Evolutionary conservation across 148 eudicot genomes (phyloP).

Genomic region (Rhododendron ferrugineum): DNA sequence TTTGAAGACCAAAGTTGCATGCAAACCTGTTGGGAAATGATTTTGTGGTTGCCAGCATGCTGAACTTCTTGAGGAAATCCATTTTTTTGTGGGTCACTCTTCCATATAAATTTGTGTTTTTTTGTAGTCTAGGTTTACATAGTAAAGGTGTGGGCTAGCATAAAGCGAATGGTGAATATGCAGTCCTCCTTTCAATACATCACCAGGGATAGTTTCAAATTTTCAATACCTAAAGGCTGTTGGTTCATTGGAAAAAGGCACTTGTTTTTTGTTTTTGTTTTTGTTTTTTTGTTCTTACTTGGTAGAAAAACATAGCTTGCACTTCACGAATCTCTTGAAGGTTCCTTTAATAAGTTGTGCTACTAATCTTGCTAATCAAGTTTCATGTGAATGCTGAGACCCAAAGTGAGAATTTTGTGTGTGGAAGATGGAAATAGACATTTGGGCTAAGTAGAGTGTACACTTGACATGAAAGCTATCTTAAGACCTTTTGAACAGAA

Average conservation of each 20-base stretch:
- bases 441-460: neutral
- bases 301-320: neutral
- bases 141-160: neutral
- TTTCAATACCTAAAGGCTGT: neutral
- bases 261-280: neutral
- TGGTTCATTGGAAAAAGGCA: neutral
- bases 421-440: neutral
- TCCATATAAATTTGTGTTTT: neutral
- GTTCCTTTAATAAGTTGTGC: neutral
- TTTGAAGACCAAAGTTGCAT: neutral
- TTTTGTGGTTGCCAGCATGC: neutral
- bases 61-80: neutral
- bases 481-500: neutral
- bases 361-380: neutral
- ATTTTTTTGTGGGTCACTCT: neutral
- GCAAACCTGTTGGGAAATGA: neutral
- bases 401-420: neutral
- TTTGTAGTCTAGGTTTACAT: neutral
- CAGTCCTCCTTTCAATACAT: neutral
- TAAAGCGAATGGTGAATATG: neutral
- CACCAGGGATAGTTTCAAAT: neutral
- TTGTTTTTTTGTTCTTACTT: neutral
- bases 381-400: neutral
- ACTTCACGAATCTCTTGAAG: neutral
- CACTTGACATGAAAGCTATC: neutral